Percentiles rank a stretch among this genome's conserved stretches.
Conservation (phyloP, 129 eudicot genomes). For the Lonicera japonica region DNA sequence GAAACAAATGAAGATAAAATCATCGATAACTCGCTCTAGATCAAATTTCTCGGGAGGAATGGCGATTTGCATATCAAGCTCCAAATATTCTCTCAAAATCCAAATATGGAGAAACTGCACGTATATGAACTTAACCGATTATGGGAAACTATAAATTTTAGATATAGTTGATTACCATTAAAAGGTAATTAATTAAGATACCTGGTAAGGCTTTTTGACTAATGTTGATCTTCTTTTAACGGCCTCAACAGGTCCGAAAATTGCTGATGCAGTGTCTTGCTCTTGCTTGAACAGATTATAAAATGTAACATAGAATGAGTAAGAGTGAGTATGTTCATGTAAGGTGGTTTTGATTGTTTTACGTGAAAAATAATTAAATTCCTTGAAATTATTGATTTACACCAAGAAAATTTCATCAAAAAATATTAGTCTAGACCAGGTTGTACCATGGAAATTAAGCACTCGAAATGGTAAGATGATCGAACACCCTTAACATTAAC, state of each 20-base stretch:
- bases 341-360: too few species aligned
- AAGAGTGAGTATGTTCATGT: too few species aligned
- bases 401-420: too few species aligned
- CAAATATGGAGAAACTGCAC: conserved; percentile 60
- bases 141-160: not conserved
- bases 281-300: too few species aligned
- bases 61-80: conserved; percentile 23
- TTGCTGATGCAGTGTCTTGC: not conserved
- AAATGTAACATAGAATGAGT: not conserved
- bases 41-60: conserved; percentile 35
- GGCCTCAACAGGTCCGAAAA: not conserved
- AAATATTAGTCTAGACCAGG: too few species aligned
- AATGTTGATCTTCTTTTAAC: not conserved
- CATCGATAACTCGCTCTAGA: conserved; percentile 46
- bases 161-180: not conserved
- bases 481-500: too few species aligned
- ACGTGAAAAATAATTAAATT: too few species aligned
- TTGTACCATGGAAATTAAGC: too few species aligned
- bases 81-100: conserved; percentile 54
- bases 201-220: conserved; percentile 33
- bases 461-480: too few species aligned
- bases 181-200: not conserved
- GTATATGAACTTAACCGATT: not conserved
- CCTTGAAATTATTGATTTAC: too few species aligned
- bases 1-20: conserved; percentile 56